Evolutionary conservation across 257 asterid genomes (phyloP).

Genomic region (Nicotiana attenuata): DNA sequence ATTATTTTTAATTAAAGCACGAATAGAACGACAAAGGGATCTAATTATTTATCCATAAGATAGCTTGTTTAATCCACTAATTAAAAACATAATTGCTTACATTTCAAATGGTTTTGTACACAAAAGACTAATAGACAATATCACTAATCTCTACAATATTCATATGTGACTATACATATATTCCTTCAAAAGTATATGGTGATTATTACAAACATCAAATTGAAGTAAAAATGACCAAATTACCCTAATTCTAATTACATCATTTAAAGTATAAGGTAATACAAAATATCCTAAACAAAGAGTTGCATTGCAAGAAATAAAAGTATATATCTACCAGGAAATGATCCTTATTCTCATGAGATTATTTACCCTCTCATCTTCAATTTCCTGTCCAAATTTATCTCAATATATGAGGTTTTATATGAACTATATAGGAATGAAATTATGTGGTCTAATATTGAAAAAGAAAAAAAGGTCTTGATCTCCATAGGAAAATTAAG

Average conservation of each 20-base stretch:
- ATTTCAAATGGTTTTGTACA: not conserved
- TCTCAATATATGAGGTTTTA: not conserved
- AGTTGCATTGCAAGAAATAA: not conserved
- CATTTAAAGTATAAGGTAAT: not conserved
- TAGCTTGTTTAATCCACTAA: not conserved
- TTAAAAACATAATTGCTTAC: not conserved
- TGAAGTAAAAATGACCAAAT: not conserved
- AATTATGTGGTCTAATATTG: not conserved
- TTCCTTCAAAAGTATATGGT: not conserved
- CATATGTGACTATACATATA: not conserved
- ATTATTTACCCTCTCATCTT: not conserved
- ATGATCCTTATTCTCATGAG: not conserved
- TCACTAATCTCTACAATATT: not conserved
- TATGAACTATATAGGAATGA: constrained; percentile 1
- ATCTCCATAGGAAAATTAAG: not conserved
- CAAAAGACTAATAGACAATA: not conserved
- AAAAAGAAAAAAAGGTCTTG: not conserved
- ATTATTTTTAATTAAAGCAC: not conserved
- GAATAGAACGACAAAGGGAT: not conserved
- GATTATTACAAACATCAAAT: constrained; percentile 10
- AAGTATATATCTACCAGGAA: not conserved
- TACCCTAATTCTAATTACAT: not conserved
- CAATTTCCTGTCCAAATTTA: constrained; percentile 4
- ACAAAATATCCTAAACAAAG: not conserved
- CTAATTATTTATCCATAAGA: constrained; percentile 3